Conservation (phyloP, 768 basidiomycete species). For the Suillus cothurnatus region DNA sequence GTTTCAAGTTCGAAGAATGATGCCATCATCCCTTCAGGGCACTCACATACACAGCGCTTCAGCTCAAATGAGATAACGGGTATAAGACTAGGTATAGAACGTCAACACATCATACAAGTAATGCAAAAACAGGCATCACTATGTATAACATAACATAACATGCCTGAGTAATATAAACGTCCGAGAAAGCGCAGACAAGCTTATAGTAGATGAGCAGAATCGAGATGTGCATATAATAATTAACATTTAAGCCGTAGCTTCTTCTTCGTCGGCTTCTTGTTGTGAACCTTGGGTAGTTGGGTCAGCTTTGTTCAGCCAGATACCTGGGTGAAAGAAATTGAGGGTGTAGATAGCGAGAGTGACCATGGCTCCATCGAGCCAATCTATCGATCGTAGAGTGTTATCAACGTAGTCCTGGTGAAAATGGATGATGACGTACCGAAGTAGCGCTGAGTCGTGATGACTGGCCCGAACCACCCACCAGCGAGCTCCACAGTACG, state of each 20-base stretch:
- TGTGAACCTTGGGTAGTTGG: no score
- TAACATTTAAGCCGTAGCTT: not conserved
- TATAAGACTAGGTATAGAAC: no score
- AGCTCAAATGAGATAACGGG: no score
- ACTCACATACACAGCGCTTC: no score
- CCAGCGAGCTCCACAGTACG: conserved; percentile 17
- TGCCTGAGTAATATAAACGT: not conserved
- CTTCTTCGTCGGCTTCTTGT: not conserved
- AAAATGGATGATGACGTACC: conserved; percentile 32
- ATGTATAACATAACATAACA: no score
- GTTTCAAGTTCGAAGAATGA: no score
- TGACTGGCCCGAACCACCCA: conserved; percentile 50
- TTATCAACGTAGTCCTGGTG: not conserved
- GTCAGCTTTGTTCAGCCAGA: conserved; percentile 28
- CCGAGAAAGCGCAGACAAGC: not conserved
- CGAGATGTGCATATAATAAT: not conserved
- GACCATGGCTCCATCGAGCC: conserved; percentile 53
- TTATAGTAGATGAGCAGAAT: not conserved
- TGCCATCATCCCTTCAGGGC: no score
- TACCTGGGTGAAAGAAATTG: conserved; percentile 49
- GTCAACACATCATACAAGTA: no score
- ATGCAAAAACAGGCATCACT: no score
- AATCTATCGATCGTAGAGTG: conserved; percentile 33
- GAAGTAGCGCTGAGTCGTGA: conserved; percentile 50
- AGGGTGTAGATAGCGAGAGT: conserved; percentile 46